Evolutionary conservation across 2,329 filamentous ascomycete species (phyloP), one percentile per base, ranked within the genome.

Genomic region (Fusarium odoratissimum): DNA sequence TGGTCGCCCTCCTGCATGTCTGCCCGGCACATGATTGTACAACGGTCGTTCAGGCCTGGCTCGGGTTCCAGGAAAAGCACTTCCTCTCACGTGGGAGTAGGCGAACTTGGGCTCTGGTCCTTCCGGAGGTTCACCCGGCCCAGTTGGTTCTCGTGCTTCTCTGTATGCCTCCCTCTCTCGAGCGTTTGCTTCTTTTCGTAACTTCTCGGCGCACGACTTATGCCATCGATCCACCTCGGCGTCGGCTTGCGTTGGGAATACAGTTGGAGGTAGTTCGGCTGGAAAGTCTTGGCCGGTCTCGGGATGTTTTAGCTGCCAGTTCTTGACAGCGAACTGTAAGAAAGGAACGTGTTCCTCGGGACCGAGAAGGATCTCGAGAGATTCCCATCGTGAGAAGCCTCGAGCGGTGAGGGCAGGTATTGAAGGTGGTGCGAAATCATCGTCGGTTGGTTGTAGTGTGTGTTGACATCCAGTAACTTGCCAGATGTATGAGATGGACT

Each of bases 371-470:
- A 97, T 88, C 83, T 98, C 94, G 61, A 98, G 93, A 1, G 93
- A 94, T 84, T 97, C 92, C 95, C 95, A 99, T 80, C 94, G 91
- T 46, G 95, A 93, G 81, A 97, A 99, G 44, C 96, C 96, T 77
- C 90, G 89, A 0, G 88, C 86, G 40, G 95, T 97, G 62, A 99
- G 84, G 19, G 95, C 93, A 1, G 96, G 96, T 45, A 98, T 88
- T 0, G 89, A 91, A 0, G 95, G 96, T 1, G 91, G 86, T 7
- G 88, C 88, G 80, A 93, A 98, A 71, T 93, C 89, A 76, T 91
- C 88, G 42, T 90, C 88, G 52, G 90, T 89, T 2, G 94, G 94
- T 75, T 97, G 93, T 33, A 98, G 87, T 55, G 91, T 91, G 83
- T 98, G 95, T 76, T 95, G 93, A 80, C 95, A 98, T 75, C 95